Base-by-base conservation (phyloP, 1,284 basidiomycete genomes). In the Cryptococcus sp. region DNA sequence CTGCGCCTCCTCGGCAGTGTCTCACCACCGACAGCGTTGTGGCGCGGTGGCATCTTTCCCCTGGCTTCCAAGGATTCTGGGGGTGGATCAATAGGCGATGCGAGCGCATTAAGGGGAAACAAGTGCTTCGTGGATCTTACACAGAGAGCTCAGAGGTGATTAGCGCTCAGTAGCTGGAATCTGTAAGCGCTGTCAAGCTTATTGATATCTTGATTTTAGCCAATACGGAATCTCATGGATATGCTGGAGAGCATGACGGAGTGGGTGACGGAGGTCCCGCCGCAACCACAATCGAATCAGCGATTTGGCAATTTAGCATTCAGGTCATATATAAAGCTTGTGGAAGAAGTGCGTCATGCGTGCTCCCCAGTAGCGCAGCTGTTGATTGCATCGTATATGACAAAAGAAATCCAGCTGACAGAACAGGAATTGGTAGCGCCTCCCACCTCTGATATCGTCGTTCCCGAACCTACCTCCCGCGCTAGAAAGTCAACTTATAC, bases 241-340 rank as follows among this genome's bases (percentile, higher is more conserved):
- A 75, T 94, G 54, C 81, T 99, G 4, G 84, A 89, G 57, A 79
- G 80, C n/a, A 79, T 97, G 51, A 84, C 87, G 64, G 59, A 64
- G 0, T 94, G 91, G 91, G 87, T 94, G 13, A 84, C 89, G 48
- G 86, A 89, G 37, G 90, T 93, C 13, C 91, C 91, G 3, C 86
- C 89, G 0, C 82, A 85, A 4, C 78, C 84, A n/a, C 86, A 86
- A 6, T 87, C 89, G 15, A 71, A 61, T 1, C 96, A 98, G 71
- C 84, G 96, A 1, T 99, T 95, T 69, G 96, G 95, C 3, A 98
- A 99, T 76, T 83, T 93, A 7, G 88, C 92, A 0, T 99, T 99
- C 73, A 83, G 94, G 52, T 84, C 84, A 7, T 99, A 94, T 89
- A 90, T 91, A 0, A 81, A 82, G 56, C 83, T 87, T 34, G 81